These are phyloP conservation scores for Metroxylon sagu DNA, from an alignment of 176 grass and related monocot genomes.

Conservation along the genomic window DNA sequence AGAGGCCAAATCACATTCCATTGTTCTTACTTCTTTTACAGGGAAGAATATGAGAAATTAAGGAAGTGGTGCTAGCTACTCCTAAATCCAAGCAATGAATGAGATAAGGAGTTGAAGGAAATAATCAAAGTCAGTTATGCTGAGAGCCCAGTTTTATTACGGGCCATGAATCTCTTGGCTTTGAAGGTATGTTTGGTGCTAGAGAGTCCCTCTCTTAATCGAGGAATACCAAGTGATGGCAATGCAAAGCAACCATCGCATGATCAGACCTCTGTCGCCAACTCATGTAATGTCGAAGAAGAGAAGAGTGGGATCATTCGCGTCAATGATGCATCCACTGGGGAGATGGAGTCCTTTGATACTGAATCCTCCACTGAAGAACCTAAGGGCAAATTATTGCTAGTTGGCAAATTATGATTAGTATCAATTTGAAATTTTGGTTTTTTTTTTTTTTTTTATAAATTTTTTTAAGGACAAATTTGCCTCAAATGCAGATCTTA, in stretches of 20 bases:
- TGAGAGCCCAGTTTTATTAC: constrained; percentile 43
- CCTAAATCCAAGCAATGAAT: constrained; percentile 38
- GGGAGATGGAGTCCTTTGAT: constrained; percentile 72
- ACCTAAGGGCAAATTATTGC: constrained; percentile 39
- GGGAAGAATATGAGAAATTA: constrained; percentile 96
- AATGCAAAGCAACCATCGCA: constrained; percentile 33
- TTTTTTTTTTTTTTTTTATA: no score
- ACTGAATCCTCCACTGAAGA: constrained; percentile 81
- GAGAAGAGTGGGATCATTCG: constrained; percentile 16
- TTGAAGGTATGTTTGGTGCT: constrained; percentile 30
- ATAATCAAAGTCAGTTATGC: constrained; percentile 47
- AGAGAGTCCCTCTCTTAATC: constrained; percentile 27
- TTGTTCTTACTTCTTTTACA: constrained; percentile 15
- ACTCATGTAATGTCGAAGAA: constrained; percentile 28
- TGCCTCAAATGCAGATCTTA: no score
- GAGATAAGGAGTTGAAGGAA: constrained; percentile 46
- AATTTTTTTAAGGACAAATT: no score
- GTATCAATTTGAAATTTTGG: no score
- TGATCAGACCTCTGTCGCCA: constrained; percentile 1
- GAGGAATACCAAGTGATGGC: constrained; percentile 29
- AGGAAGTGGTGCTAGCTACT: constrained; percentile 60
- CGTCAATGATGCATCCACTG: constrained; percentile 40
- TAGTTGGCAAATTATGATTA: no score
- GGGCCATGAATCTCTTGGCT: constrained; percentile 50
- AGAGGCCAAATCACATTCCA: no score